Conservation (phyloP, 768 basidiomycete genomes). For the Phaeotremella fagi region DNA sequence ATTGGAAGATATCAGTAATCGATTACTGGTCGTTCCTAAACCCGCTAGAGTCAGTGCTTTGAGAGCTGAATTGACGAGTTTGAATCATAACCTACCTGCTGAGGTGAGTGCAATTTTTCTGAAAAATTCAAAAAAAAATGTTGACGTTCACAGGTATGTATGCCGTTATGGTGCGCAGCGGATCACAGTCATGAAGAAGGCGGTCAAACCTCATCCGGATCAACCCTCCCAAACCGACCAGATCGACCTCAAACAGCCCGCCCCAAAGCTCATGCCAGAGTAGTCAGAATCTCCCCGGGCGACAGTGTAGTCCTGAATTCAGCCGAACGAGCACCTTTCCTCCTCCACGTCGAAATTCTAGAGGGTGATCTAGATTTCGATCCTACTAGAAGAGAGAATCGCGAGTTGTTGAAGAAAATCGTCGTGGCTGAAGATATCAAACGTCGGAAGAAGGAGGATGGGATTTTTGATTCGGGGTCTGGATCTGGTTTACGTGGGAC, state of each 20-base stretch:
- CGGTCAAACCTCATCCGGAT: conserved; percentile 43
- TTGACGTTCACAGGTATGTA: conserved; percentile 43
- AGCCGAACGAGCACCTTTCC: conserved; percentile 89
- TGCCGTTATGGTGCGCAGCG: conserved; percentile 51
- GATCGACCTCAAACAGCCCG: conserved; percentile 49
- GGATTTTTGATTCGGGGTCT: neutral
- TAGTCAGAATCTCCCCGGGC: conserved; percentile 94
- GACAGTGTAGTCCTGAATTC: conserved; percentile 98
- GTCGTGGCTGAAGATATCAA: conserved; percentile 50
- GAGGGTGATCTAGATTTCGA: conserved; percentile 89
- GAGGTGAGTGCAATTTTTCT: conserved; percentile 58
- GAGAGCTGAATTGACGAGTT: conserved; percentile 84
- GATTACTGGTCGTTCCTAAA: conserved; percentile 83
- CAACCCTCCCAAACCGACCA: conserved; percentile 57
- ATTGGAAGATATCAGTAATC: conserved; percentile 87
- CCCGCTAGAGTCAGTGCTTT: conserved; percentile 94
- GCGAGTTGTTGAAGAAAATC: conserved; percentile 65
- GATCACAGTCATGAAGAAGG: conserved; percentile 50
- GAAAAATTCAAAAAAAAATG: neutral
- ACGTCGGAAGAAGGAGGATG: conserved; percentile 32
- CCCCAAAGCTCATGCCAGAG: conserved; percentile 76
- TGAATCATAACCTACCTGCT: conserved; percentile 94
- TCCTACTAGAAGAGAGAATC: conserved; percentile 73
- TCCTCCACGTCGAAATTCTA: conserved; percentile 86
- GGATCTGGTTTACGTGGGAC: neutral